Conservation (phyloP, 495 filamentous ascomycete species). For the Penicillium diatomitis region DNA sequence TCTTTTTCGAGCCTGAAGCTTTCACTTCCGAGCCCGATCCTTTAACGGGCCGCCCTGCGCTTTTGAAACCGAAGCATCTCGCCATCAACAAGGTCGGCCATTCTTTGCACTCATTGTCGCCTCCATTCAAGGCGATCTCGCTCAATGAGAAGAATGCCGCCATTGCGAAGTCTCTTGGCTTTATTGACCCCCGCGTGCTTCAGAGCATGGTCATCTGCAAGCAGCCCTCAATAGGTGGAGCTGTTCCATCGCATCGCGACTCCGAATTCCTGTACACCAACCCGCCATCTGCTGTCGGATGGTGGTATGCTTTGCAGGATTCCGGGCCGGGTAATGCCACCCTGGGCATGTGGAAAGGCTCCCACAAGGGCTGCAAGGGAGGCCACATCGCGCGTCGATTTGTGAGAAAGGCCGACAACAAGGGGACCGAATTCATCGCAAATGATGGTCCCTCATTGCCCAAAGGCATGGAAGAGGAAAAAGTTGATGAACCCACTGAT, state of each 20-base stretch:
- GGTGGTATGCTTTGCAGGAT: conserved; percentile 95
- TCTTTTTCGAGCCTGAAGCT: conserved; percentile 88
- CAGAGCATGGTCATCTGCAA: conserved; percentile 99
- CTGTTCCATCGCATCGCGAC: conserved; percentile 83
- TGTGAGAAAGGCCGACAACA: conserved; percentile 51
- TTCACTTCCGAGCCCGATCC: conserved; percentile 33
- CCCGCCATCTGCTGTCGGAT: conserved; percentile 83
- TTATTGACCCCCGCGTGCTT: conserved; percentile 62
- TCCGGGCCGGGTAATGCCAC: conserved; percentile 78
- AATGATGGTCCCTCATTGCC: conserved; percentile 42
- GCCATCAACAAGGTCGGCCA: conserved; percentile 98
- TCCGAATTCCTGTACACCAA: conserved; percentile 87
- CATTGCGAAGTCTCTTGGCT: conserved; percentile 64
- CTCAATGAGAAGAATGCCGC: conserved; percentile 45
- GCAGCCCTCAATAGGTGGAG: conserved; percentile 88
- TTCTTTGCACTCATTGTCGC: conserved; percentile 66
- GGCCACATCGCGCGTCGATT: conserved; percentile 59
- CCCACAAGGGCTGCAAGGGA: conserved; percentile 44
- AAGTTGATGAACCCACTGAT: conserved; percentile 27
- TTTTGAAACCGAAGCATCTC: conserved; percentile 65
- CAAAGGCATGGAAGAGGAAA: conserved; percentile 27
- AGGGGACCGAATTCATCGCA: conserved; percentile 47
- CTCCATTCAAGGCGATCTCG: conserved; percentile 58
- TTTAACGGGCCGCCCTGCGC: conserved; percentile 29
- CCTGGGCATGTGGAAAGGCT: conserved; percentile 72